A percentile compares a stretch with the other conserved stretches of the same genome.
phyloP scores from a whole-genome alignment of 2,329 filamentous ascomycete genomes.

The Madurella mycetomatis region DNA sequence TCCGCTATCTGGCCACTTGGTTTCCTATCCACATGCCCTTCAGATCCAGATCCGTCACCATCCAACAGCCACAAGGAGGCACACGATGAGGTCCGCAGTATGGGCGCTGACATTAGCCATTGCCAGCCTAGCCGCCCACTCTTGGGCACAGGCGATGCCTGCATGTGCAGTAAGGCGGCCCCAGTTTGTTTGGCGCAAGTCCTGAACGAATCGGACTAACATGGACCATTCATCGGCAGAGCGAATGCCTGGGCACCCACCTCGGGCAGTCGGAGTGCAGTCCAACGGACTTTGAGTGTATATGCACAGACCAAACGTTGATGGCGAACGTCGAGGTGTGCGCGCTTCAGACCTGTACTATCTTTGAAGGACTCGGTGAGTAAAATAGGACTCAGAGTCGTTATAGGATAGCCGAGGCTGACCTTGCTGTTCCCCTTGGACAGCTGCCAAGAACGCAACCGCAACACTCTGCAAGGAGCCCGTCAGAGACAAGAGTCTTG shows the following conservation, averaged over 20 bases:
- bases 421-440: neutral
- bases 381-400: neutral
- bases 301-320: too few species aligned
- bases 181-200: neutral
- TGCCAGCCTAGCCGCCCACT: too few species aligned
- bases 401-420: neutral
- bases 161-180: neutral
- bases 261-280: neutral
- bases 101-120: too few species aligned
- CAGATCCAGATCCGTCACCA: too few species aligned
- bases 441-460: neutral
- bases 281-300: too few species aligned
- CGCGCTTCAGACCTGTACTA: neutral
- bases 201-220: too few species aligned
- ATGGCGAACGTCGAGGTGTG: too few species aligned
- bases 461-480: slow-evolving; percentile 2
- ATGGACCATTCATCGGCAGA: neutral
- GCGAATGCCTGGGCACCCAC: neutral
- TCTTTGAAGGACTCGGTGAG: neutral
- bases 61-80: too few species aligned
- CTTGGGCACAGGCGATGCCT: neutral
- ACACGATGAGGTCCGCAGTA: too few species aligned
- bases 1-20: too few species aligned
- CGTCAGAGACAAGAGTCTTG: neutral
- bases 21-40: too few species aligned